phyloP scores from a whole-genome alignment of 2,329 filamentous ascomycete species.

The Grosmannia clavigera region DNA sequence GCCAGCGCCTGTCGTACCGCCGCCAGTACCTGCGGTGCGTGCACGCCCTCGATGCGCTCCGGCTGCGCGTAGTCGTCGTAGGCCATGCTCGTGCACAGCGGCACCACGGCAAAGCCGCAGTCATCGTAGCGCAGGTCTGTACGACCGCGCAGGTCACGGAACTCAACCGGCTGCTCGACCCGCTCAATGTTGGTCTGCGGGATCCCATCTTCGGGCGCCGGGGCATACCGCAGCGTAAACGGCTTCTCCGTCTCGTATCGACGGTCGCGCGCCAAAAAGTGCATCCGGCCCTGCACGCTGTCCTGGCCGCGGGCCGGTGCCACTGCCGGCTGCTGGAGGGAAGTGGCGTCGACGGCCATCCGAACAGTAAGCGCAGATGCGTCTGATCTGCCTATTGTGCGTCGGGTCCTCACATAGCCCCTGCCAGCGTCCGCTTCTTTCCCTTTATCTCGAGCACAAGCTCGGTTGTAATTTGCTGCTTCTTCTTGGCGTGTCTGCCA shows the following conservation, averaged over 20 bases:
- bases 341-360: not conserved
- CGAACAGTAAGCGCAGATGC: not conserved
- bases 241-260: constrained; percentile 10
- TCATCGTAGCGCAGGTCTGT: constrained; percentile 5
- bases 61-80: constrained; percentile 5
- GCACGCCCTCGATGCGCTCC: constrained; percentile 5
- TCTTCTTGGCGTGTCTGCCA: not conserved
- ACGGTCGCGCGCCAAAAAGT: constrained; percentile 9
- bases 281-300: constrained; percentile 5
- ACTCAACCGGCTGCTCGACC: constrained; percentile 5
- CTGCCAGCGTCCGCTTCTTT: not conserved
- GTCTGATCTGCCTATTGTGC: not conserved
- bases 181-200: constrained; percentile 11
- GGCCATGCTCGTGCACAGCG: not conserved
- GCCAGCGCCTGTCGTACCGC: constrained; percentile 5
- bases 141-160: constrained; percentile 5
- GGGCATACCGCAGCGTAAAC: constrained; percentile 11
- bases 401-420: no score
- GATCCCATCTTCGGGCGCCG: constrained; percentile 6
- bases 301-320: not conserved
- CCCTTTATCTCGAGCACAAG: not conserved
- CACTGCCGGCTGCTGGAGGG: not conserved
- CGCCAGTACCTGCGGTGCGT: constrained; percentile 7
- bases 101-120: constrained; percentile 8
- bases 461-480: not conserved